Percentiles rank a stretch among this genome's conserved stretches.
phyloP scores from a whole-genome alignment of 1,139 yeast genomes.

The Nakaseomyces nivariensis region DNA sequence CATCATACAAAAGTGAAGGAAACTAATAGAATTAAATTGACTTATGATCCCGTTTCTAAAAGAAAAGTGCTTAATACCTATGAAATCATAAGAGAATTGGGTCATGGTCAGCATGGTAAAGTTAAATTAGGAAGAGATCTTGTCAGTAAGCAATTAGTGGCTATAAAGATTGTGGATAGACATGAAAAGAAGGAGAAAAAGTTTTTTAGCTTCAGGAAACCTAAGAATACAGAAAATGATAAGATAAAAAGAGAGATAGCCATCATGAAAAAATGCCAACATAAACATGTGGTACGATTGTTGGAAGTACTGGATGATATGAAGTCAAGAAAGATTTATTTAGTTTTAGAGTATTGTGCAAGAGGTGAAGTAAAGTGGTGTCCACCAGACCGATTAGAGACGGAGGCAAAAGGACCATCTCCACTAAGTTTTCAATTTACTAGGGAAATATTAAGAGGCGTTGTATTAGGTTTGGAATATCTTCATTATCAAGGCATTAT shows the following conservation, averaged over 20 bases:
- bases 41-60: slow-evolving; percentile 80
- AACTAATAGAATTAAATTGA: slow-evolving; percentile 69
- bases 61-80: slow-evolving; percentile 82
- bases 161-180: slow-evolving; percentile 86
- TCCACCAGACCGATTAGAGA: slow-evolving; percentile 31
- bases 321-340: slow-evolving; percentile 72
- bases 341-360: slow-evolving; percentile 84
- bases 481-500: slow-evolving; percentile 88
- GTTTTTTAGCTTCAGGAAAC: slow-evolving; percentile 17
- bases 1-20: slow-evolving; percentile 52
- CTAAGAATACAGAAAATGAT: slow-evolving; percentile 13
- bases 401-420: slow-evolving; percentile 46
- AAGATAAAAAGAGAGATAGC: slow-evolving; percentile 89
- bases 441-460: slow-evolving; percentile 71
- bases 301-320: slow-evolving; percentile 86
- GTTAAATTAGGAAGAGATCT: slow-evolving; percentile 83
- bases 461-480: slow-evolving; percentile 82
- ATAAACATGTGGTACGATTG: slow-evolving; percentile 80
- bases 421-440: slow-evolving; percentile 56
- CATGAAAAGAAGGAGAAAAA: slow-evolving; percentile 34
- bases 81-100: slow-evolving; percentile 79
- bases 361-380: slow-evolving; percentile 89
- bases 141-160: slow-evolving; percentile 63
- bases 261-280: slow-evolving; percentile 87
- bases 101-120: slow-evolving; percentile 95